A percentile compares a stretch with the other conserved stretches of the same genome.
phyloP scores from a whole-genome alignment of 306 rosid genomes.

The Fragaria nilgerrensis region DNA sequence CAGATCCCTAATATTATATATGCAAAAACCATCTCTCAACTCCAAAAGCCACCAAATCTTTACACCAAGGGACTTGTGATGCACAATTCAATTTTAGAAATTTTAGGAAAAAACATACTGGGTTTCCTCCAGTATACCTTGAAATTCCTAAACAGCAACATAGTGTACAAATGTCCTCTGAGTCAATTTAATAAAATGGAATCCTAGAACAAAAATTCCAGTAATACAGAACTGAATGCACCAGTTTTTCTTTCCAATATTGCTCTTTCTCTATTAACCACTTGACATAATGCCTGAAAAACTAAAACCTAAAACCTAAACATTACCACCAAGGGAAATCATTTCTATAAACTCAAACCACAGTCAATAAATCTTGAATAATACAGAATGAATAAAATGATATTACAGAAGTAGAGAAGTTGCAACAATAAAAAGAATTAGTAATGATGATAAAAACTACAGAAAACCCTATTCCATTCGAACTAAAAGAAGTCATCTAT shows the following conservation, averaged over 20 bases:
- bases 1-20: not conserved
- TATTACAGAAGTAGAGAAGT: not conserved
- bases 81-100: not conserved
- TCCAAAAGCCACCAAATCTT: not conserved
- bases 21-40: not conserved
- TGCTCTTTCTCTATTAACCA: not conserved
- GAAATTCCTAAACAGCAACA: not conserved
- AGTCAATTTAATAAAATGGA: not conserved
- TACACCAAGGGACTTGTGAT: not conserved
- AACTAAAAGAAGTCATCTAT: not conserved
- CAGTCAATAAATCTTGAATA: not conserved
- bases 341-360: not conserved
- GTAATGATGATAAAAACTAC: not conserved
- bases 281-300: not conserved
- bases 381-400: not conserved
- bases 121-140: not conserved
- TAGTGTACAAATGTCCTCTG: not conserved
- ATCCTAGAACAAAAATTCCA: not conserved
- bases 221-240: not conserved
- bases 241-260: not conserved
- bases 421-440: not conserved
- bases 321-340: not conserved
- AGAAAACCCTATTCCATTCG: not conserved
- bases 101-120: no score
- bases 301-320: not conserved